A percentile compares a stretch with the other conserved stretches of the same genome.
Evolutionary conservation across 495 filamentous ascomycete species (phyloP).

Genomic region (Penicillium alfredii): DNA sequence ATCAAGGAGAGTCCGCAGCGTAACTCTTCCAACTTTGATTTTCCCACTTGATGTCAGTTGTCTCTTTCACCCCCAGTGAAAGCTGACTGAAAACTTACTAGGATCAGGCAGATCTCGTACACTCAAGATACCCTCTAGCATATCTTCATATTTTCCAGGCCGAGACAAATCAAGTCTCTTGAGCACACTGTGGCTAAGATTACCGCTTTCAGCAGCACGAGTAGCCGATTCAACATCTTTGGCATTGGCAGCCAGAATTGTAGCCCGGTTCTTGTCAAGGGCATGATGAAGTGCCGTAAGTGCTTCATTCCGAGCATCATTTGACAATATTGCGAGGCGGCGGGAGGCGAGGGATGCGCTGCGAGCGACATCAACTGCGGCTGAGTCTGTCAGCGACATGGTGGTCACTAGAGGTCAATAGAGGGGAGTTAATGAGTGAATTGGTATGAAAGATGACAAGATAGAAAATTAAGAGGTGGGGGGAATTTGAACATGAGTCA

Average conservation of each 20-base stretch:
- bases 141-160: constrained; percentile 91
- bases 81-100: constrained; percentile 47
- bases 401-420: not conserved
- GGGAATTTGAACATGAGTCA: not conserved
- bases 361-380: constrained; percentile 58
- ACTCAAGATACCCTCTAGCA: constrained; percentile 91
- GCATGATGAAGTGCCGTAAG: constrained; percentile 73
- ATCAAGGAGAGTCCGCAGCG: constrained; percentile 79
- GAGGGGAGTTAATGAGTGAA: not conserved
- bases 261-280: constrained; percentile 57
- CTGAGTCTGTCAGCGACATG: constrained; percentile 75
- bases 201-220: constrained; percentile 63
- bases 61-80: not conserved
- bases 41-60: constrained; percentile 7
- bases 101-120: constrained; percentile 85
- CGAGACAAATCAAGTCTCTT: constrained; percentile 82
- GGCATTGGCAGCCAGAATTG: constrained; percentile 81
- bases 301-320: constrained; percentile 69
- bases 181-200: constrained; percentile 78
- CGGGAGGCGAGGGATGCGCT: constrained; percentile 67
- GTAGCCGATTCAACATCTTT: constrained; percentile 70
- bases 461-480: constrained; percentile 2
- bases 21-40: constrained; percentile 82
- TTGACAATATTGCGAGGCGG: constrained; percentile 58
- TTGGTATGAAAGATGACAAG: not conserved